Evolutionary conservation across 2,329 filamentous ascomycete genomes (phyloP).

Genomic region (Aspergillus ibericus): DNA sequence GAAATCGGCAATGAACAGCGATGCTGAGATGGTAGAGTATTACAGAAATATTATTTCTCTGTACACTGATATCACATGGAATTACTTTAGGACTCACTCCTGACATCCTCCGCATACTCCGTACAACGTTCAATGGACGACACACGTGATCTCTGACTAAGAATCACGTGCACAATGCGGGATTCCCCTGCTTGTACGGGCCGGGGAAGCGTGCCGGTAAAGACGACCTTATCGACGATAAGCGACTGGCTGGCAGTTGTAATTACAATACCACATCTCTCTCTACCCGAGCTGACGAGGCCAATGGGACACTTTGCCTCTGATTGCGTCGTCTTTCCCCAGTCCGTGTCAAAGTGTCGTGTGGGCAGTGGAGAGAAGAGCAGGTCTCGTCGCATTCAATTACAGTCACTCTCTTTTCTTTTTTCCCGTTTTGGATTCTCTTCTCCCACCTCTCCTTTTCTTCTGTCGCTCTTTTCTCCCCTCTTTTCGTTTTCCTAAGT

Average conservation of each 20-base stretch:
- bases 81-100: too few relatives aligned
- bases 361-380: not conserved
- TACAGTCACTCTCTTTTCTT: not conserved
- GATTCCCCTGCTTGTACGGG: not conserved
- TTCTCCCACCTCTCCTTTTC: slow-evolving; percentile 4
- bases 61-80: too few relatives aligned
- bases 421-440: not conserved
- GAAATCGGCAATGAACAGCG: not conserved
- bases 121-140: not conserved
- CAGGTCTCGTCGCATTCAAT: not conserved
- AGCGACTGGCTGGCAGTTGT: not conserved
- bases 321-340: slow-evolving; percentile 1
- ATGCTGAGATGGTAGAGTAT: not conserved
- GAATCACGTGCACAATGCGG: not conserved
- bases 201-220: not conserved
- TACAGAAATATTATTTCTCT: not conserved
- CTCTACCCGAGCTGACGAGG: slow-evolving; percentile 2
- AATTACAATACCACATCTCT: not conserved
- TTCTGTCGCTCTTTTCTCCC: slow-evolving; percentile 5
- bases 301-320: slow-evolving; percentile 9
- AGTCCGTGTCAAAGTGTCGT: not conserved
- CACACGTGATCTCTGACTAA: not conserved
- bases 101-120: too few relatives aligned
- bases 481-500: not conserved
- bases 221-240: slow-evolving; percentile 4